These are phyloP conservation scores for Neopestalotiopsis sp. DNA, from an alignment of 2,329 filamentous ascomycete species.

Conservation along the genomic window DNA sequence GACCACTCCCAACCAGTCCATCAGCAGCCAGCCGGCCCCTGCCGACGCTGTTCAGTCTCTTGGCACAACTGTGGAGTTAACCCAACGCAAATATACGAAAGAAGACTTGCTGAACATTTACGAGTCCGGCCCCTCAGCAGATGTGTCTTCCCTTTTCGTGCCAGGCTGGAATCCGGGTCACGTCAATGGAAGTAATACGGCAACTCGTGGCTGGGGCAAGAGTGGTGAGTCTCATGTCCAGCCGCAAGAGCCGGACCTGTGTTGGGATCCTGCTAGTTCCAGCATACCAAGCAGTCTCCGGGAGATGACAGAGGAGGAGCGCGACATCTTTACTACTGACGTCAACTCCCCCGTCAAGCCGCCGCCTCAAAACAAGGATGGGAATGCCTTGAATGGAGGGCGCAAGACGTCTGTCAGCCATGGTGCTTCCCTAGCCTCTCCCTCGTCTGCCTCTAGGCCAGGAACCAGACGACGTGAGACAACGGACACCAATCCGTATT, in stretches of 20 bases:
- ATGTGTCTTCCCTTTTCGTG: constrained; percentile 72
- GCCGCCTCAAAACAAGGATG: constrained; percentile 74
- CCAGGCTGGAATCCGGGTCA: constrained; percentile 80
- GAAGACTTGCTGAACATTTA: constrained; percentile 81
- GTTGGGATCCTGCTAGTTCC: constrained; percentile 81
- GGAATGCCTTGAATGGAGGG: constrained; percentile 66
- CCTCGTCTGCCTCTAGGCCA: constrained; percentile 73
- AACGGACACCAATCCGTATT: constrained; percentile 69
- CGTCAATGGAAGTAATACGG: constrained; percentile 71
- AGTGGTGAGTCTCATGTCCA: constrained; percentile 74
- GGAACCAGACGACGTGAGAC: constrained; percentile 85
- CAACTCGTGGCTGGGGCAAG: constrained; percentile 76
- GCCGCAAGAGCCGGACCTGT: constrained; percentile 84
- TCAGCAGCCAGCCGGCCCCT: constrained; percentile 44
- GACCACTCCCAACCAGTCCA: constrained; percentile 55
- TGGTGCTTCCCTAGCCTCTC: constrained; percentile 70
- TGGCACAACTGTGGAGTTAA: constrained; percentile 50
- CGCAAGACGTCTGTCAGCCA: constrained; percentile 87
- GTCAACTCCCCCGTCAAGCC: constrained; percentile 95
- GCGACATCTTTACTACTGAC: constrained; percentile 80
- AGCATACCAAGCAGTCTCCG: constrained; percentile 74
- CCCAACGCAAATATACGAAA: constrained; percentile 75
- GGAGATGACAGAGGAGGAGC: constrained; percentile 70
- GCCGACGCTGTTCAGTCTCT: constrained; percentile 36
- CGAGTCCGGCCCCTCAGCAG: constrained; percentile 56